Evolutionary conservation across 2,329 filamentous ascomycete genomes (phyloP), one percentile per base, ranked within the genome.

Genomic region (Aspergillus ustus): DNA sequence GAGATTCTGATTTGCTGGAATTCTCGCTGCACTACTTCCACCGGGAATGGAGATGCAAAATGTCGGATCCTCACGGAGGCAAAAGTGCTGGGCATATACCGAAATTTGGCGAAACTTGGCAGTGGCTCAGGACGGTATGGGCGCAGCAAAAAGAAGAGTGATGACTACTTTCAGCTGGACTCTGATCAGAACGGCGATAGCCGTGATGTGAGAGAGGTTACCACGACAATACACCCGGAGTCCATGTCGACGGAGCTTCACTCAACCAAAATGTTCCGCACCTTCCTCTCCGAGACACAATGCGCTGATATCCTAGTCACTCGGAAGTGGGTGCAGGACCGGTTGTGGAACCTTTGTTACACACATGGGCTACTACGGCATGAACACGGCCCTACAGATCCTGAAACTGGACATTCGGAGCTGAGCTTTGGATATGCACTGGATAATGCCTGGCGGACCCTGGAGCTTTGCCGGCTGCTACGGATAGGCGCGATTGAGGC

Each of bases 1-100:
- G 75, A 75, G 59, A 76, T 81, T 19, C 70, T 80, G 19, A 72
- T 78, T 19, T 81, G 78, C 69, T 81, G 78, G 78, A 80, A 77
- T 52, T 72, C 72, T 28, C 76, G 75, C 57, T 81, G 88, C 81
- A 66, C 90, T 69, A 63, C 91, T 89, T 73, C 91, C 87, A 40
- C 34, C 11, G 20, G n/a, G 11, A 22, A 50, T 40, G 34, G 34
- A 15, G 29, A 80, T 73, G 59, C 84, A 70, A 73, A 89, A 89
- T 54, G 89, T 81, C 59, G 92, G 72, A 68, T 92, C 82, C 75
- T 91, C 83, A 53, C 90, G 83, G 63, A 91, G 73, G 6, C 86
- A 89, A 67, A 97, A 81, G 77, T 71, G 57, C 63, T 71, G 67
- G 71, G 67, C 50, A 79, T 71, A 60, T 72, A 69, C 67, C 74